phyloP scores from a whole-genome alignment of 768 basidiomycete genomes.

The Chalciporus piperatus region DNA sequence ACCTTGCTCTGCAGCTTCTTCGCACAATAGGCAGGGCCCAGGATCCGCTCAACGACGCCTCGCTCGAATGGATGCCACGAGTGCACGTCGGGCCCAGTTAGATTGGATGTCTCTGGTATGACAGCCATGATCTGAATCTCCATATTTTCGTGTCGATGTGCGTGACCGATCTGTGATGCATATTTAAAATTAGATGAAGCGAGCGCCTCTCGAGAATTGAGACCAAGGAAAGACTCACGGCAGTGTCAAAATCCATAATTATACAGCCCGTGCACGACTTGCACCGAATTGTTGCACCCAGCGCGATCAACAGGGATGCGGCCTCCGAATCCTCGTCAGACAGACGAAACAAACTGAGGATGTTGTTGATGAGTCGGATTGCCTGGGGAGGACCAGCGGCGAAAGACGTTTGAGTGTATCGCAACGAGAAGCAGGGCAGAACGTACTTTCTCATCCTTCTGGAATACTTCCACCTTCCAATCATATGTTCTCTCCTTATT shows the following conservation, averaged over 20 bases:
- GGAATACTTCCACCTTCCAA: constrained; percentile 54
- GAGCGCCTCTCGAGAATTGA: background rate
- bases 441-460: constrained; percentile 56
- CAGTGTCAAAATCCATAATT: constrained; percentile 43
- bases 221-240: constrained; percentile 42
- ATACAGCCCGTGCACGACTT: constrained; percentile 48
- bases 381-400: constrained; percentile 48
- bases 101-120: background rate
- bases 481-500: constrained; percentile 19
- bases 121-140: constrained; percentile 38
- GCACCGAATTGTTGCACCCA: constrained; percentile 42
- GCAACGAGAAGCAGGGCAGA: background rate
- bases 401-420: background rate
- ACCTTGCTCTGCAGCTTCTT: constrained; percentile 32
- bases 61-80: constrained; percentile 18
- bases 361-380: constrained; percentile 38
- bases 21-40: constrained; percentile 19
- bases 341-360: constrained; percentile 32
- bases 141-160: constrained; percentile 60
- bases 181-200: background rate
- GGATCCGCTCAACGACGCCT: constrained; percentile 20
- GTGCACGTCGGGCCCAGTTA: background rate
- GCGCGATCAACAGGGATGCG: constrained; percentile 12
- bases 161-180: constrained; percentile 54
- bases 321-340: constrained; percentile 33